phyloP scores from a whole-genome alignment of 1,284 basidiomycete species.

The Naganishia cerealis region DNA sequence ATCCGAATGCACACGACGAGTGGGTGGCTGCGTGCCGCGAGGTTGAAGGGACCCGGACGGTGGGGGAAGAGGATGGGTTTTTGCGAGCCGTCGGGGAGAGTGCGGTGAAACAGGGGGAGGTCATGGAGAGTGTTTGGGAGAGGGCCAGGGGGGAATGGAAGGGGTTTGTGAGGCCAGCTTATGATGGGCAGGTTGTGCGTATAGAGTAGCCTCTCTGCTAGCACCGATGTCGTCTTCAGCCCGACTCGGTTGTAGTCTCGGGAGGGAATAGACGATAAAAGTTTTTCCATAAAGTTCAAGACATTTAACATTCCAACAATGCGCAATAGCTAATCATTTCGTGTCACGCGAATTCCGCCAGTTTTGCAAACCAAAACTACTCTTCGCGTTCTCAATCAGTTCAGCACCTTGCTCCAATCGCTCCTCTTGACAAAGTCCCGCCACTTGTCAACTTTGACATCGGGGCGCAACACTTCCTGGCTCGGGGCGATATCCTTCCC shows the following conservation, averaged over 20 bases:
- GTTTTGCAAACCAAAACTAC: no score
- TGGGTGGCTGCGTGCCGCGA: conserved; percentile 43
- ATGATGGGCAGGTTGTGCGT: conserved; percentile 42
- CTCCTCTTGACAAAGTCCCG: conserved; percentile 21
- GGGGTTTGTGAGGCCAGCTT: conserved; percentile 46
- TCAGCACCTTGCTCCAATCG: conserved; percentile 32
- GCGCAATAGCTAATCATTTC: no score
- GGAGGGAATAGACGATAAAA: not conserved
- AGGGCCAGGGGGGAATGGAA: conserved; percentile 36
- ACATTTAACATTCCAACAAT: no score
- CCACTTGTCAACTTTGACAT: conserved; percentile 29
- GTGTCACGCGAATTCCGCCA: no score
- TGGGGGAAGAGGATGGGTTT: conserved; percentile 18
- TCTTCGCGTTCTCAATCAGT: not conserved
- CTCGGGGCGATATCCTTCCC: conserved; percentile 28
- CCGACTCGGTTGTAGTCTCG: not conserved
- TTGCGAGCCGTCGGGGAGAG: conserved; percentile 15
- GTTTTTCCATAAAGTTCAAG: not conserved
- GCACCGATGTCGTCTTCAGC: no score
- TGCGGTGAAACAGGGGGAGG: conserved; percentile 29
- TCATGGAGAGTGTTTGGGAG: conserved; percentile 33
- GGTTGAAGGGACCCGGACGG: conserved; percentile 18
- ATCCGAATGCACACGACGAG: conserved; percentile 52
- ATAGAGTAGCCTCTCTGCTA: conserved; percentile 1
- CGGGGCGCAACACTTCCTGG: conserved; percentile 21